phyloP scores from a whole-genome alignment of 352 stramenopile genomes.

The Phytopythium oedochilum region DNA sequence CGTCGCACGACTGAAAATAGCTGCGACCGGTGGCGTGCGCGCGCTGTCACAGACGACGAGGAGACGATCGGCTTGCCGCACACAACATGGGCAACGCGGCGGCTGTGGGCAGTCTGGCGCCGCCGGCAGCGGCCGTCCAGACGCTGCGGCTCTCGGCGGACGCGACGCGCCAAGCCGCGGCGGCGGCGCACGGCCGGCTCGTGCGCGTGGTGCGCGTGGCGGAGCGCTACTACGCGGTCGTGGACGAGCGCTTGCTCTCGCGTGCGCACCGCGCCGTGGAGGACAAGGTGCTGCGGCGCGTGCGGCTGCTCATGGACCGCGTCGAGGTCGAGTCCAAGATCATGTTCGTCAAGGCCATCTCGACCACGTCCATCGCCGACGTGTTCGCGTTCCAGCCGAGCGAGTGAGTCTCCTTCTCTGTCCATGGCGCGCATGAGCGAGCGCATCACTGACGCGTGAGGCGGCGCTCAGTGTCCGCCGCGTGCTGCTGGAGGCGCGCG shows the following conservation, averaged over 20 bases:
- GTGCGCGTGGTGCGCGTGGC: constrained; percentile 29
- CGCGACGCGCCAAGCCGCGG: constrained; percentile 20
- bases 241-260: constrained; percentile 51
- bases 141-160: constrained; percentile 18
- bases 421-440: background rate
- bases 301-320: constrained; percentile 36
- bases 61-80: background rate
- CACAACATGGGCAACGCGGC: constrained; percentile 44
- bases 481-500: constrained; percentile 47
- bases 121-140: constrained; percentile 16
- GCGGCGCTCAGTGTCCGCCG: constrained; percentile 26
- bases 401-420: constrained; percentile 28
- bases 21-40: background rate
- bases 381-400: constrained; percentile 42
- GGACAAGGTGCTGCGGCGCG: constrained; percentile 35
- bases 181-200: constrained; percentile 27
- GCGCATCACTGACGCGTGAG: background rate
- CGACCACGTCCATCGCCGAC: constrained; percentile 43
- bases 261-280: constrained; percentile 45
- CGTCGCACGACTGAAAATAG: background rate
- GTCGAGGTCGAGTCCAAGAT: constrained; percentile 55
- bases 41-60: background rate
- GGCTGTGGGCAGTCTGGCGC: constrained; percentile 20
- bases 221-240: constrained; percentile 36
- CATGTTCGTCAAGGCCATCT: constrained; percentile 62